Evolutionary conservation across 768 basidiomycete genomes (phyloP).

Genomic region (Collybia nuda): DNA sequence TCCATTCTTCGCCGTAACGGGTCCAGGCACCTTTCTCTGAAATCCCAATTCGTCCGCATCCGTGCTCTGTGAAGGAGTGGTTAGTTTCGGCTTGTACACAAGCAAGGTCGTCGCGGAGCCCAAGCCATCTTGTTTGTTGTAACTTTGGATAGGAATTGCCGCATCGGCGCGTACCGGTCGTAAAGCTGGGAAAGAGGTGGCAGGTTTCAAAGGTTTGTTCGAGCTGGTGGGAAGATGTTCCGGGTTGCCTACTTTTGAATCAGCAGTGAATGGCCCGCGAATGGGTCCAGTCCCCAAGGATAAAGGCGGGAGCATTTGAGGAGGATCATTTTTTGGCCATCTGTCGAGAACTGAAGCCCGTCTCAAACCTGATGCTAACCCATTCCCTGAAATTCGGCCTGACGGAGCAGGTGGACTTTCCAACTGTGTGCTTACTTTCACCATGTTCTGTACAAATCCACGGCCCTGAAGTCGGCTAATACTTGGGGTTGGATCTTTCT

Average conservation of each 20-base stretch:
- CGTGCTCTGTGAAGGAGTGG: conserved; percentile 26
- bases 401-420: conserved; percentile 39
- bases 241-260: conserved; percentile 15
- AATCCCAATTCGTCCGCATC: conserved; percentile 49
- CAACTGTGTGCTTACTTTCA: conserved; percentile 63
- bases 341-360: conserved; percentile 68
- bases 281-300: conserved; percentile 40
- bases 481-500: conserved; percentile 79
- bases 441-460: conserved; percentile 83
- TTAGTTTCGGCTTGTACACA: conserved; percentile 53
- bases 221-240: background rate
- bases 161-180: conserved; percentile 5
- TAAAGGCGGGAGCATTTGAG: conserved; percentile 27
- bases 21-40: conserved; percentile 21
- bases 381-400: conserved; percentile 28
- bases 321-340: conserved; percentile 49
- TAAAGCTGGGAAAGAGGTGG: conserved; percentile 21
- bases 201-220: conserved; percentile 17
- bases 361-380: conserved; percentile 29
- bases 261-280: conserved; percentile 38
- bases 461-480: conserved; percentile 81
- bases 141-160: conserved; percentile 4
- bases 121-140: conserved; percentile 30
- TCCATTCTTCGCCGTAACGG: conserved; percentile 7
- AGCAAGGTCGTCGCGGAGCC: conserved; percentile 81